Percentiles rank a stretch among this genome's conserved stretches.
Evolutionary conservation across 768 basidiomycete genomes (phyloP).

Genomic region (Naganishia vishniacii): DNA sequence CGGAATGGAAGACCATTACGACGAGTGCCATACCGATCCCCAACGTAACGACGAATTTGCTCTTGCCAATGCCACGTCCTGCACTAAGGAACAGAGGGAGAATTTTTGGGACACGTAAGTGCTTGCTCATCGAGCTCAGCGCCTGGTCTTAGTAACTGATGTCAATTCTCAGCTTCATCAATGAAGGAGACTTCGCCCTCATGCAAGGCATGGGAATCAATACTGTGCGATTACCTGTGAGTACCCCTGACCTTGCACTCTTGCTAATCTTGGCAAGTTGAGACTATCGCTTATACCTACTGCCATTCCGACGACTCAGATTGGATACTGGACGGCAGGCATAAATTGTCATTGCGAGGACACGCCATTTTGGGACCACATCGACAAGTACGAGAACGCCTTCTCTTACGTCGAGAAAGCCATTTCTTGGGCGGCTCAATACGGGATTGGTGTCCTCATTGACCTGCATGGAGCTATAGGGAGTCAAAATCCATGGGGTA

Average conservation of each 20-base stretch:
- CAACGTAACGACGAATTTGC: constrained; percentile 7
- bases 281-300: too few relatives aligned
- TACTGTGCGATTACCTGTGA: constrained; percentile 43
- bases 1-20: constrained; percentile 63
- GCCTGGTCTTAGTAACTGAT: too few relatives aligned
- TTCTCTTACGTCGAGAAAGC: constrained; percentile 44
- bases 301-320: constrained; percentile 21
- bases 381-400: constrained; percentile 37
- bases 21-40: constrained; percentile 37
- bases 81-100: constrained; percentile 34
- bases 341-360: constrained; percentile 33
- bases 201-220: constrained; percentile 39
- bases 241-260: constrained; percentile 24
- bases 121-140: too few relatives aligned
- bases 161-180: constrained; percentile 37
- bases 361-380: constrained; percentile 39
- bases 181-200: constrained; percentile 42
- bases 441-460: constrained; percentile 42
- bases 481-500: constrained; percentile 19
- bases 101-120: constrained; percentile 39
- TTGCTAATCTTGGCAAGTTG: background rate
- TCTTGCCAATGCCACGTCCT: constrained; percentile 57
- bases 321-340: constrained; percentile 40
- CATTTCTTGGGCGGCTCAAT: constrained; percentile 44
- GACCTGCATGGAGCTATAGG: constrained; percentile 39